Percentiles rank a stretch among this genome's conserved stretches.
Conservation (phyloP, 2,329 filamentous ascomycete genomes). For the Clathrospora elynae region DNA sequence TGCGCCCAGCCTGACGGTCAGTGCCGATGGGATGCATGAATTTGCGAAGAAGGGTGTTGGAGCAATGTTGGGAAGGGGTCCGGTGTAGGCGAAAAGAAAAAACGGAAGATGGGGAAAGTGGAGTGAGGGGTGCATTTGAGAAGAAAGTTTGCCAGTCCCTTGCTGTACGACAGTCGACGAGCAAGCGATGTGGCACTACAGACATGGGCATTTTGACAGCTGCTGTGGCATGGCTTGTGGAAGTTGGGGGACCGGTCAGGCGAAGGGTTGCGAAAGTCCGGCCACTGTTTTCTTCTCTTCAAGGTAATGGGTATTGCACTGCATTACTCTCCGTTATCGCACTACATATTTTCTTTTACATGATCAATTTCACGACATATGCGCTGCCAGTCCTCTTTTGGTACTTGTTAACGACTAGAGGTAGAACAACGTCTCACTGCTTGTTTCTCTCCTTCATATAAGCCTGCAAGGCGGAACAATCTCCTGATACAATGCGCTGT, state of each 20-base stretch:
- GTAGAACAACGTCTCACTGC: slow-evolving; percentile 1
- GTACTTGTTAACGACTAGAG: slow-evolving; percentile 1
- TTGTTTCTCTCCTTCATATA: too few species aligned
- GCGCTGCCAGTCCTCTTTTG: slow-evolving; percentile 4
- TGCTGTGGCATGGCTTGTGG: too few species aligned
- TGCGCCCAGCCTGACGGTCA: slow-evolving; percentile 4
- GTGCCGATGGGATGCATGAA: slow-evolving; percentile 17
- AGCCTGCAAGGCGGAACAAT: too few species aligned
- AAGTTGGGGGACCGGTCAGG: too few species aligned
- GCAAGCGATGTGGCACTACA: slow-evolving; percentile 17
- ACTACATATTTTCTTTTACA: slow-evolving; percentile 3
- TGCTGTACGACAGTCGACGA: slow-evolving; percentile 16
- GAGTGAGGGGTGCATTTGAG: slow-evolving; percentile 4
- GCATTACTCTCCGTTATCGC: slow-evolving; percentile 1
- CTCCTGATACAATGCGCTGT: too few species aligned
- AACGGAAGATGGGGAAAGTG: slow-evolving; percentile 2
- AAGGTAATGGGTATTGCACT: too few species aligned
- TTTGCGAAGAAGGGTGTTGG: slow-evolving; percentile 32
- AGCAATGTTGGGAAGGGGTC: slow-evolving; percentile 40
- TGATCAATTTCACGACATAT: slow-evolving; percentile 6
- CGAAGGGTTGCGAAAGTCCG: too few species aligned
- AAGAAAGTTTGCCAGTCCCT: slow-evolving; percentile 10
- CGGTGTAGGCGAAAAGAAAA: slow-evolving; percentile 15
- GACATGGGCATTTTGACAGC: slow-evolving; percentile 1
- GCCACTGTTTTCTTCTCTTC: too few species aligned